Conservation (phyloP, 2,329 filamentous ascomycete species). For the Helminthosporium solani region DNA sequence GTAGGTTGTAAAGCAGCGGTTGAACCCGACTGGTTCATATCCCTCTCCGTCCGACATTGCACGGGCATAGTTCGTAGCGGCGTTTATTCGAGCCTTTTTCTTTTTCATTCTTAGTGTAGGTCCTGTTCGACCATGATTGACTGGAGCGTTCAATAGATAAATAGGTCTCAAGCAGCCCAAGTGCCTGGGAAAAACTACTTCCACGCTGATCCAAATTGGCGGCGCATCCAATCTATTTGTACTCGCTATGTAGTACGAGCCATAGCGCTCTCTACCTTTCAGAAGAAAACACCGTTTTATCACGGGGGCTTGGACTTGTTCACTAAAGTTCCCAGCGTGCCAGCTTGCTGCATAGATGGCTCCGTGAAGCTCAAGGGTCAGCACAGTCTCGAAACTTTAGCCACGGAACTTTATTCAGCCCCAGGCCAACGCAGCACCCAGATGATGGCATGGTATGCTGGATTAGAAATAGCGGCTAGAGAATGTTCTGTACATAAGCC, state of each 20-base stretch:
- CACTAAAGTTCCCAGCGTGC: conserved; percentile 3
- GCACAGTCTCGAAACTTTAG: neutral
- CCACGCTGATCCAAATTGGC: conserved; percentile 1
- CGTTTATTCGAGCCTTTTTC: too few relatives aligned
- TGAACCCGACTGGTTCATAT: too few relatives aligned
- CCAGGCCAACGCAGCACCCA: neutral
- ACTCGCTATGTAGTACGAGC: too few relatives aligned
- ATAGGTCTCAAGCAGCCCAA: too few relatives aligned
- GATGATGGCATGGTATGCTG: conserved; percentile 3
- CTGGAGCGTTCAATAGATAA: too few relatives aligned
- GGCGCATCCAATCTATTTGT: neutral
- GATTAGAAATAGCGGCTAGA: neutral
- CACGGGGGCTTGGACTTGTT: conserved; percentile 3
- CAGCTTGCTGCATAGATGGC: too few relatives aligned
- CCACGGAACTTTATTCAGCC: neutral
- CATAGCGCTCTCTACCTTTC: neutral
- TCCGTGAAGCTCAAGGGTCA: too few relatives aligned
- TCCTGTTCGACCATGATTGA: too few relatives aligned
- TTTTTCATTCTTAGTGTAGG: too few relatives aligned
- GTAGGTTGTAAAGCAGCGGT: too few relatives aligned
- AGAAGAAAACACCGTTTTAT: neutral
- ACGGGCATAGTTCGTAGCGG: too few relatives aligned
- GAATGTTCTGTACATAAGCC: neutral
- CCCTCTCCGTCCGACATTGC: too few relatives aligned
- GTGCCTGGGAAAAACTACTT: neutral